Base-by-base conservation (phyloP, 2,329 filamentous ascomycete species). In the Teratosphaeria viscida region DNA sequence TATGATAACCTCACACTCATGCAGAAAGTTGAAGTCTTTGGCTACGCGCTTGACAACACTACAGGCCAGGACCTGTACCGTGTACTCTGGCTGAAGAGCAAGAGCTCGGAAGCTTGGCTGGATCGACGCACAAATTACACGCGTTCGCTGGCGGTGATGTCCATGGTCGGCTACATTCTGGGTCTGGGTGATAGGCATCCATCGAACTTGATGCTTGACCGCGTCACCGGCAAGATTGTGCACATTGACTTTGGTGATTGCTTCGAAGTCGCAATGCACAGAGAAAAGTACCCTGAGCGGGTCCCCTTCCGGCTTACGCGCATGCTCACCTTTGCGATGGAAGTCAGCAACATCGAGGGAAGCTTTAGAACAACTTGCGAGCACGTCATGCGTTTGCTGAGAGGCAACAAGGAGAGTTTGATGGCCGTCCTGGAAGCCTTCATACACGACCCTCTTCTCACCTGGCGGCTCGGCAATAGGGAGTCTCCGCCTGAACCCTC, bases 161-260 rank as follows among this genome's bases (percentile, higher is more conserved):
- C 91, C n/a, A 99, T 99, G 91, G 94, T 97, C n/a, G 94, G 94
- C 64, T 99, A 99, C 74, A 97, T 99, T 65, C 85, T 99, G 26
- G 95, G 94, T 61, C 81, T 99, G 14, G 94, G 94, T 58, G 94
- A 99, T 77, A 87, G 95, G 55, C 94, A 99, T 76, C 95, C 95
- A 43, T 96, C 91, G 62, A 99, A 99, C 74, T 78, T 99, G 70
- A 95, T 99, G 88, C 86, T 99, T 49, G 94, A 99, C 74, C 88
- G 91, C 47, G 85, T 95, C 62, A 97, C 92, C 0, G 94, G 94
- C 71, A 96, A 95, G 78, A 94, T 99, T 63, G 87, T 99, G 65
- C 94, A 99, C 73, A 97, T 99, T 68, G 94, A 99, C 79, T 99
- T 99, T 70, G 95, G 94, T 67, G 94, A 99, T 77, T 99, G 94